Conservation (phyloP, 202 grass and related monocot genomes). For the Schoenoplectus triqueter region DNA sequence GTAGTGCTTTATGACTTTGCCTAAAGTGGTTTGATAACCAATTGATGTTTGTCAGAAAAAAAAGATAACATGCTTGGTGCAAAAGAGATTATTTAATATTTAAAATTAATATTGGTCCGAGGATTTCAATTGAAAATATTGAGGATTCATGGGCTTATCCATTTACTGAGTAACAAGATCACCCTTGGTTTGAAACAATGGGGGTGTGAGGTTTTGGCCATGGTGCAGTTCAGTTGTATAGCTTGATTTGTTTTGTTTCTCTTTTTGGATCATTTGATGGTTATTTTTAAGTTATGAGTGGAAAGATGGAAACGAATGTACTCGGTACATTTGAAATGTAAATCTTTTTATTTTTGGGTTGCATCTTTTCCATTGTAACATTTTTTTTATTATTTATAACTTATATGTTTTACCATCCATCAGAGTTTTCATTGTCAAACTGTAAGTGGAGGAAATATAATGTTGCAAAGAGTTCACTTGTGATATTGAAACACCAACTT, state of each 20-base stretch:
- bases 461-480: neutral
- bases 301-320: slow-evolving; percentile 27
- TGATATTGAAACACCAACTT: neutral
- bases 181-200: slow-evolving; percentile 17
- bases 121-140: slow-evolving; percentile 33
- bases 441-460: neutral
- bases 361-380: slow-evolving; percentile 21
- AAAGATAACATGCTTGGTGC: neutral
- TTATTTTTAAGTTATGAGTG: neutral
- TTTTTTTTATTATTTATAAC: slow-evolving; percentile 4
- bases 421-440: neutral
- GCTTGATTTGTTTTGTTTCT: neutral
- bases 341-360: slow-evolving; percentile 21
- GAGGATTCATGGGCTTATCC: neutral
- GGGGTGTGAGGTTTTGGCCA: slow-evolving; percentile 23
- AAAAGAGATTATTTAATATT: slow-evolving; percentile 21
- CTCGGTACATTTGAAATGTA: slow-evolving; percentile 28
- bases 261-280: slow-evolving; percentile 33
- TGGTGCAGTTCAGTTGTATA: slow-evolving; percentile 31
- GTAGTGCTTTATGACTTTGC: slow-evolving; percentile 16
- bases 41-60: slow-evolving; percentile 18
- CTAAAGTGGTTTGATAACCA: slow-evolving; percentile 35
- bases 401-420: neutral
- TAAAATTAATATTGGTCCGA: slow-evolving; percentile 17
- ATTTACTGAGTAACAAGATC: neutral